Conservation (phyloP, 495 filamentous ascomycete genomes). For the Penicillium paradoxum region DNA sequence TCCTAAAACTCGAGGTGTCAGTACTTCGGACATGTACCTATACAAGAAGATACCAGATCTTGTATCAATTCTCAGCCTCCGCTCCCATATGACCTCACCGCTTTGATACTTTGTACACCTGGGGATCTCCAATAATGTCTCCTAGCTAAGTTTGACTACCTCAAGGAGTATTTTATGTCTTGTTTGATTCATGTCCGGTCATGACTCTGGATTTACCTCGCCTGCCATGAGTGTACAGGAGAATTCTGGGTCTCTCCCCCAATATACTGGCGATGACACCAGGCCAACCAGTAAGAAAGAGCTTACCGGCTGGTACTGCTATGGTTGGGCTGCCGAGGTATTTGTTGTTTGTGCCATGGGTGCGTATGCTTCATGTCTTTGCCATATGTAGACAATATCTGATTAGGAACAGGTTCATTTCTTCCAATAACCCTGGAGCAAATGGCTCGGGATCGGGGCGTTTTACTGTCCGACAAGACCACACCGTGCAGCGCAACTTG, state of each 20-base stretch:
- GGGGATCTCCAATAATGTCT: too few species aligned
- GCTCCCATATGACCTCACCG: conserved; percentile 1
- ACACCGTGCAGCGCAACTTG: conserved; percentile 62
- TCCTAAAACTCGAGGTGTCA: too few species aligned
- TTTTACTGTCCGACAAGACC: conserved; percentile 68
- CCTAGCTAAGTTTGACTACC: not conserved
- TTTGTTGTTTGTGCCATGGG: conserved; percentile 90
- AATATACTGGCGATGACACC: conserved; percentile 80
- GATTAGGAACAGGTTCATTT: conserved; percentile 63
- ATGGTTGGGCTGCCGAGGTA: conserved; percentile 96
- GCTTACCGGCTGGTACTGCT: conserved; percentile 90
- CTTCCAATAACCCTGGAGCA: conserved; percentile 96
- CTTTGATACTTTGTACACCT: too few species aligned
- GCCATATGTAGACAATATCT: not conserved
- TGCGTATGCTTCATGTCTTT: conserved; percentile 29
- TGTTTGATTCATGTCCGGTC: not conserved
- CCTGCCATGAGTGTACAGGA: conserved; percentile 23
- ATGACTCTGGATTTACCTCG: not conserved
- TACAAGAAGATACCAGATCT: not conserved
- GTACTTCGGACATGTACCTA: too few species aligned
- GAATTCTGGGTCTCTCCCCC: conserved; percentile 26
- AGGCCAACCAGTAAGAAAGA: conserved; percentile 82
- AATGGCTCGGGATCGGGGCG: conserved; percentile 82
- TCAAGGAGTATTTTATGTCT: not conserved
- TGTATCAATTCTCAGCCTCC: not conserved